Evolutionary conservation across 2,329 filamentous ascomycete species (phyloP).

Genomic region (Phyllosticta citribraziliensis): DNA sequence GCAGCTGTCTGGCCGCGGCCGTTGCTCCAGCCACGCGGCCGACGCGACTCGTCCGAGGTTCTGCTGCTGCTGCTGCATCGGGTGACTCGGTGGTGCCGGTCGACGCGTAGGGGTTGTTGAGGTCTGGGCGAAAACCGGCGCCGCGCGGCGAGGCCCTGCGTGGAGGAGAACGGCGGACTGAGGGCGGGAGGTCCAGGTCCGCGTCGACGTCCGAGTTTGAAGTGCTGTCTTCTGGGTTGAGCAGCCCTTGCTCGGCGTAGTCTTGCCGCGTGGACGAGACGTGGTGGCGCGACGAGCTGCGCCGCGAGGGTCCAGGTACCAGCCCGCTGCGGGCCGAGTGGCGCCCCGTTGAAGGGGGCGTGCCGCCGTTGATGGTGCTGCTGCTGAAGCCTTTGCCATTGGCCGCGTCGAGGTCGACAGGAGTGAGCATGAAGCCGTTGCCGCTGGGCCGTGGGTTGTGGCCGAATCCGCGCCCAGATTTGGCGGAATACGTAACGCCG

Average conservation of each 20-base stretch:
- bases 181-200: conserved; percentile 49
- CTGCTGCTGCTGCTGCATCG: neutral
- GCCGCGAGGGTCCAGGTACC: conserved; percentile 26
- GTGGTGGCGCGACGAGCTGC: conserved; percentile 41
- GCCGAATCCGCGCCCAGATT: conserved; percentile 65
- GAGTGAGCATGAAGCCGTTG: conserved; percentile 47
- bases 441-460: conserved; percentile 54
- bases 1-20: conserved; percentile 68
- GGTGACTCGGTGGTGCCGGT: conserved; percentile 1
- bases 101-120: neutral
- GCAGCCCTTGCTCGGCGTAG: conserved; percentile 44
- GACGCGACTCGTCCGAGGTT: conserved; percentile 12
- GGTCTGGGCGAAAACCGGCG: conserved; percentile 9
- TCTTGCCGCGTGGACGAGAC: conserved; percentile 21
- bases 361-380: conserved; percentile 39
- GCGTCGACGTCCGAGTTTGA: conserved; percentile 42
- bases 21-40: conserved; percentile 52
- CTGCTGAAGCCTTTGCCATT: conserved; percentile 49
- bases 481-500: conserved; percentile 60
- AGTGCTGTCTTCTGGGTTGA: conserved; percentile 38
- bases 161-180: conserved; percentile 39
- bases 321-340: conserved; percentile 23
- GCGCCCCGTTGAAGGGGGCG: conserved; percentile 25
- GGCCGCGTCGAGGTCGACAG: conserved; percentile 30
- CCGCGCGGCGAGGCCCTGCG: conserved; percentile 23